Evolutionary conservation across 148 eudicot species (phyloP).

Genomic region (Pouteria glomerata): DNA sequence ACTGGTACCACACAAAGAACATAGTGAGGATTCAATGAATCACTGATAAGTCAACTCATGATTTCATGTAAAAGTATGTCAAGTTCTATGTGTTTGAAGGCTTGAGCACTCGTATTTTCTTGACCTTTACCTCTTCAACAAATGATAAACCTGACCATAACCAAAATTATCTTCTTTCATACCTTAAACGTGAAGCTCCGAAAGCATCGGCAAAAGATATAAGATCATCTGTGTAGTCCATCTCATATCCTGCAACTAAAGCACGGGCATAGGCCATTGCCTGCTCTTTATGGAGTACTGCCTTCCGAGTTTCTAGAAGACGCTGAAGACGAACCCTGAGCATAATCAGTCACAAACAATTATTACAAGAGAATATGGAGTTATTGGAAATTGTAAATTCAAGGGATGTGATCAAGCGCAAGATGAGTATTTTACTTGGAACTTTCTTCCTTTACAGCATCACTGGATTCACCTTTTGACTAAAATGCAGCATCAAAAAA

Average conservation of each 20-base stretch:
- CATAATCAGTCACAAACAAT: slow-evolving; percentile 13
- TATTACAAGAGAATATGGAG: not conserved
- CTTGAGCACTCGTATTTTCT: not conserved
- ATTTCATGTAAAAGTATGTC: not conserved
- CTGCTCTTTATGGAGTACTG: slow-evolving; percentile 71
- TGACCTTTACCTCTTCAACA: not conserved
- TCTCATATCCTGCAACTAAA: slow-evolving; percentile 74
- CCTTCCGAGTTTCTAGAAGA: slow-evolving; percentile 69
- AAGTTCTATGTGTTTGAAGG: not conserved
- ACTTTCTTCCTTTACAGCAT: slow-evolving; percentile 51
- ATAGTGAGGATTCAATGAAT: not conserved
- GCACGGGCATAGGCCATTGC: slow-evolving; percentile 95
- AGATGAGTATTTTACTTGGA: slow-evolving; percentile 44
- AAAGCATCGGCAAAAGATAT: slow-evolving; percentile 67
- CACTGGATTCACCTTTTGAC: slow-evolving; percentile 30
- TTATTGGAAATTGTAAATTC: not conserved
- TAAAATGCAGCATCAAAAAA: slow-evolving; percentile 12
- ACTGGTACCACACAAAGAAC: not conserved
- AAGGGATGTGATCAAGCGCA: slow-evolving; percentile 1
- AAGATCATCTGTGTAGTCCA: slow-evolving; percentile 59
- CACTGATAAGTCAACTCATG: not conserved
- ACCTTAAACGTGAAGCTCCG: slow-evolving; percentile 90
- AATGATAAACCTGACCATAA: not conserved
- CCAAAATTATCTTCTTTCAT: not conserved
- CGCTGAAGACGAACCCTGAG: slow-evolving; percentile 69